Percentiles rank a stretch among this genome's conserved stretches.
Evolutionary conservation across 192 early-diverging fungal genomes (phyloP).

Genomic region (Cladochytrium replicatum): DNA sequence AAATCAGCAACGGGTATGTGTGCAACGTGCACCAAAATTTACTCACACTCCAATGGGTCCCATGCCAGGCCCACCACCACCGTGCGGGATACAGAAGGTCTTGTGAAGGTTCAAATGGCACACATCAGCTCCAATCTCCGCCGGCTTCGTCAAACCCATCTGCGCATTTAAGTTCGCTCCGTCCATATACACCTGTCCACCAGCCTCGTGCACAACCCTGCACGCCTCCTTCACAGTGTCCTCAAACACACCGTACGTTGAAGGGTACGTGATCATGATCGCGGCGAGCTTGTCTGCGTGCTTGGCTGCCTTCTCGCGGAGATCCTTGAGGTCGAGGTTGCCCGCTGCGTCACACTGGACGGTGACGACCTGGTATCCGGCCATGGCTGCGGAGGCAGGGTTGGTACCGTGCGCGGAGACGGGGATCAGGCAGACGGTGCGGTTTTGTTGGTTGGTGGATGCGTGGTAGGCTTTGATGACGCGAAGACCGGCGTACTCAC

Average conservation of each 20-base stretch:
- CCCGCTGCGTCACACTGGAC: conserved; percentile 88
- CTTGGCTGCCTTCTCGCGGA: conserved; percentile 80
- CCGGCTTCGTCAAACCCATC: conserved; percentile 55
- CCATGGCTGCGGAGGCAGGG: conserved; percentile 98
- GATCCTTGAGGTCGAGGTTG: conserved; percentile 84
- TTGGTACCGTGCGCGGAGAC: conserved; percentile 99
- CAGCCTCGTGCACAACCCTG: conserved; percentile 82
- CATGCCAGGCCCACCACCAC: conserved; percentile 97
- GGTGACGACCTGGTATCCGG: conserved; percentile 85
- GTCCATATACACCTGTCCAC: conserved; percentile 99
- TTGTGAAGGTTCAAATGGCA: conserved; percentile 99
- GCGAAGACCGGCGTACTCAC: conserved; percentile 96
- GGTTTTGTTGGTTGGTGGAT: conserved; percentile 68
- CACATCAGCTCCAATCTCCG: conserved; percentile 96
- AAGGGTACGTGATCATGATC: conserved; percentile 99
- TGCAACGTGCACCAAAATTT: too few species aligned
- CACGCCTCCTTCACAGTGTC: conserved; percentile 76
- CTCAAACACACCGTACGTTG: conserved; percentile 99
- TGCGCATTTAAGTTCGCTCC: conserved; percentile 55
- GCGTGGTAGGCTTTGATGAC: conserved; percentile 88
- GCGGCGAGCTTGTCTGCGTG: conserved; percentile 80
- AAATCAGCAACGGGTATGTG: too few species aligned
- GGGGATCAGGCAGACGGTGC: conserved; percentile 92
- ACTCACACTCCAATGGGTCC: conserved; percentile 87
- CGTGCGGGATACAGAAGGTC: conserved; percentile 98